Evolutionary conservation across 805 yeast species (phyloP).

Genomic region (Candida ponderosae): DNA sequence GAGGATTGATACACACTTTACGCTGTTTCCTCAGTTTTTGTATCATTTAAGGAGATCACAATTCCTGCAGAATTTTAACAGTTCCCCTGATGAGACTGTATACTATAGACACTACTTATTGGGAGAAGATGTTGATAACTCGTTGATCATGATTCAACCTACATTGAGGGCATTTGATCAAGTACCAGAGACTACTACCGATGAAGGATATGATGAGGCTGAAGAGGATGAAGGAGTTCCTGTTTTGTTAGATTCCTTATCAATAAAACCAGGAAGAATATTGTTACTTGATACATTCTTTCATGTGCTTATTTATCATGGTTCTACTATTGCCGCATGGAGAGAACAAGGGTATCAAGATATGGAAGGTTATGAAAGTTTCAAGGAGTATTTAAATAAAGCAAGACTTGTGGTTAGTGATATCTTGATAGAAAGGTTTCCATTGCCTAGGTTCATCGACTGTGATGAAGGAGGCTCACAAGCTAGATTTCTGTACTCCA

Average conservation of each 20-base stretch:
- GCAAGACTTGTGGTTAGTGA: conserved; percentile 64
- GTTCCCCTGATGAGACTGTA: conserved; percentile 67
- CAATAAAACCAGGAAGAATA: conserved; percentile 49
- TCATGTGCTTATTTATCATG: conserved; percentile 61
- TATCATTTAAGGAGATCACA: conserved; percentile 62
- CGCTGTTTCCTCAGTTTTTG: conserved; percentile 58
- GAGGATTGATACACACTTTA: conserved; percentile 38
- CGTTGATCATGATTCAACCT: conserved; percentile 65
- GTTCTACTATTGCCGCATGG: conserved; percentile 63
- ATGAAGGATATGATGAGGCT: conserved; percentile 25
- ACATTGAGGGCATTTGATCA: conserved; percentile 49
- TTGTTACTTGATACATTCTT: conserved; percentile 60
- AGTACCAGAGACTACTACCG: neutral
- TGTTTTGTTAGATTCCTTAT: conserved; percentile 55
- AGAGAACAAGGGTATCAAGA: conserved; percentile 57
- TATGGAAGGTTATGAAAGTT: conserved; percentile 48
- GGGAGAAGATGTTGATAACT: conserved; percentile 52
- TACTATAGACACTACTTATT: conserved; percentile 55
- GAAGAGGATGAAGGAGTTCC: conserved; percentile 45
- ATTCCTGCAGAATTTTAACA: conserved; percentile 57
- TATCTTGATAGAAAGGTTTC: conserved; percentile 57
- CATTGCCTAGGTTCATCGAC: conserved; percentile 64
- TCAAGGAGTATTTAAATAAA: conserved; percentile 49
- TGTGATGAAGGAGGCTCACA: conserved; percentile 74
- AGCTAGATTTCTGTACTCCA: conserved; percentile 63